Evolutionary conservation across 2,329 filamentous ascomycete species (phyloP).

Genomic region (Helicocarpus griseus): DNA sequence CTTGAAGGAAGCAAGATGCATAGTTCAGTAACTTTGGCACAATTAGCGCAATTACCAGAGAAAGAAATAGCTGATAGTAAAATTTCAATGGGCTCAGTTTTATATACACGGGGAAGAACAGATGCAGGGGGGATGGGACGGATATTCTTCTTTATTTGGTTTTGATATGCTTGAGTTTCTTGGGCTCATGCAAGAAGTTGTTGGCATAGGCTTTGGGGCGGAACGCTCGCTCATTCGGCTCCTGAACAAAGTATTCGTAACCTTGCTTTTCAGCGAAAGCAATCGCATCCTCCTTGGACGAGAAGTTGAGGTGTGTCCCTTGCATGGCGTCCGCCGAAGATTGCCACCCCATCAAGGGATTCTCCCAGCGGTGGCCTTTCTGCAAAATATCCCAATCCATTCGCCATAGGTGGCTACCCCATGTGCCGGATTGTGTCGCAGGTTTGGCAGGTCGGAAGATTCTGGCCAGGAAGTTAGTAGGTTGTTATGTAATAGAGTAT

Average conservation of each 20-base stretch:
- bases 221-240: conserved; percentile 81
- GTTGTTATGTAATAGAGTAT: background rate
- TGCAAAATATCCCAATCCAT: conserved; percentile 96
- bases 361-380: conserved; percentile 97
- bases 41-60: background rate
- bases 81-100: background rate
- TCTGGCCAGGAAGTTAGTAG: conserved; percentile 40
- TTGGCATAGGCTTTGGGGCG: conserved; percentile 91
- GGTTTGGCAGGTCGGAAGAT: conserved; percentile 89
- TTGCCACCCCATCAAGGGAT: conserved; percentile 97
- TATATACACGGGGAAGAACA: conserved; percentile 7
- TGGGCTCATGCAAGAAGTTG: conserved; percentile 79
- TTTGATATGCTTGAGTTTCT: conserved; percentile 78
- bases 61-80: background rate
- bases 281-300: conserved; percentile 88
- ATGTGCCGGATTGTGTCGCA: conserved; percentile 90
- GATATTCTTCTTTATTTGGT: conserved; percentile 54
- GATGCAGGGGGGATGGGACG: background rate
- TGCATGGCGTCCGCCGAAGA: conserved; percentile 93
- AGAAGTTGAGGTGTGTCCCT: conserved; percentile 83
- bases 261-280: conserved; percentile 96
- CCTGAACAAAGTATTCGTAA: conserved; percentile 98
- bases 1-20: background rate
- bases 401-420: conserved; percentile 77
- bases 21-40: background rate